Conservation (phyloP, 176 grass and related monocot genomes). For the Bolboschoenus planiculmis region DNA sequence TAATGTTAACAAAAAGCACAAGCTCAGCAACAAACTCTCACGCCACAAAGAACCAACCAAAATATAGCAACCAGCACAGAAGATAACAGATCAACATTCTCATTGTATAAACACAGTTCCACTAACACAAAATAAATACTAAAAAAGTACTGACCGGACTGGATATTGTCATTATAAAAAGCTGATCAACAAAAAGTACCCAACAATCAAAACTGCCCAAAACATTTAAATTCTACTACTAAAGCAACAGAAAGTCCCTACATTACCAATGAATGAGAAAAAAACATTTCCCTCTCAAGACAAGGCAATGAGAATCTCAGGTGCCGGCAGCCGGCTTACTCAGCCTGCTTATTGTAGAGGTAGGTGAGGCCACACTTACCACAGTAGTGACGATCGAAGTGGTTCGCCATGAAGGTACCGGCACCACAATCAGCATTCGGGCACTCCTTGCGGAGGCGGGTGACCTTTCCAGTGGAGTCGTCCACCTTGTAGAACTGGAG, state of each 20-base stretch:
- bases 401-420: constrained; percentile 34
- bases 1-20: not conserved
- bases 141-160: not conserved
- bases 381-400: constrained; percentile 35
- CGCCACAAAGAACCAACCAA: not conserved
- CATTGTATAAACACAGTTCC: not conserved
- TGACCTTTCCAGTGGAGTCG: constrained; percentile 23
- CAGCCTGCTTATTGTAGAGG: constrained; percentile 30
- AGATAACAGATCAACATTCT: not conserved
- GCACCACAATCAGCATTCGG: constrained; percentile 33
- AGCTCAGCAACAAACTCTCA: not conserved
- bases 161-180: not conserved
- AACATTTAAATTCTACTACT: not conserved
- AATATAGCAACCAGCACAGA: not conserved
- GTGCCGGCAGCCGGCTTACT: not conserved
- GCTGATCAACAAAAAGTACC: not conserved
- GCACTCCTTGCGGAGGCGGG: constrained; percentile 32
- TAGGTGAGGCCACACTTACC: constrained; percentile 34
- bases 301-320: not conserved
- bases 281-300: not conserved
- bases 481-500: constrained; percentile 29
- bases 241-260: not conserved
- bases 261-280: not conserved
- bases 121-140: not conserved
- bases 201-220: not conserved